Evolutionary conservation across 1,284 basidiomycete species (phyloP).

Genomic region (Apiotrichum domesticum): DNA sequence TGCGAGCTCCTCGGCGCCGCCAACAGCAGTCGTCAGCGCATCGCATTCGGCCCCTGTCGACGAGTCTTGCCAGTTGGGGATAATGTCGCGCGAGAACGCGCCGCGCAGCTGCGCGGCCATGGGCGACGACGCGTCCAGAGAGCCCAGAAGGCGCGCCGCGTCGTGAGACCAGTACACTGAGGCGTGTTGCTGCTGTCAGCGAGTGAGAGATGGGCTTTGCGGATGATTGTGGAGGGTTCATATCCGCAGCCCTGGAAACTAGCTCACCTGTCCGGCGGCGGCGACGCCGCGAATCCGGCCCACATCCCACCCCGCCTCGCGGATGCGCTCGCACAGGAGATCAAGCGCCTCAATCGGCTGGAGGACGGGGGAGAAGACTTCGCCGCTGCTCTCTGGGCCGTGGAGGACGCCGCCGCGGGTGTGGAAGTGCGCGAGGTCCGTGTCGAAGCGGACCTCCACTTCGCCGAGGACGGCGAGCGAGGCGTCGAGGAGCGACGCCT

Average conservation of each 20-base stretch:
- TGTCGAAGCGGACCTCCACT: slow-evolving; percentile 70
- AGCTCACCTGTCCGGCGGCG: slow-evolving; percentile 39
- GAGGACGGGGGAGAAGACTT: slow-evolving; percentile 67
- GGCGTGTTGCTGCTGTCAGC: slow-evolving; percentile 68
- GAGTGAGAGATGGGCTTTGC: background rate
- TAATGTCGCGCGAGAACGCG: slow-evolving; percentile 64
- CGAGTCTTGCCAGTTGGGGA: slow-evolving; percentile 90
- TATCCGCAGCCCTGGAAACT: too few species aligned
- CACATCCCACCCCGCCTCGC: slow-evolving; percentile 50
- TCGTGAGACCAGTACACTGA: slow-evolving; percentile 74
- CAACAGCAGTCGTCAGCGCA: slow-evolving; percentile 58
- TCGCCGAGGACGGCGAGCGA: slow-evolving; percentile 63
- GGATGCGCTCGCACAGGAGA: slow-evolving; percentile 65
- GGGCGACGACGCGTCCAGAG: slow-evolving; percentile 53
- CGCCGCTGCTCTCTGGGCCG: slow-evolving; percentile 62
- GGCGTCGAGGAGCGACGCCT: slow-evolving; percentile 58
- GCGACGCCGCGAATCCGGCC: slow-evolving; percentile 29
- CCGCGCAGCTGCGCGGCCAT: slow-evolving; percentile 49
- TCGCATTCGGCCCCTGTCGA: slow-evolving; percentile 71
- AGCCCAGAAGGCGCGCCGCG: slow-evolving; percentile 55
- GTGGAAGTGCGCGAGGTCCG: slow-evolving; percentile 65
- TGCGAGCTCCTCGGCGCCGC: slow-evolving; percentile 65
- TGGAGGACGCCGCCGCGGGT: slow-evolving; percentile 67
- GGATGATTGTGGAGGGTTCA: background rate
- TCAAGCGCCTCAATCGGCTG: slow-evolving; percentile 84